Base-by-base conservation (phyloP, 2,329 filamentous ascomycete species). In the Dothideomycetidae sp. region DNA sequence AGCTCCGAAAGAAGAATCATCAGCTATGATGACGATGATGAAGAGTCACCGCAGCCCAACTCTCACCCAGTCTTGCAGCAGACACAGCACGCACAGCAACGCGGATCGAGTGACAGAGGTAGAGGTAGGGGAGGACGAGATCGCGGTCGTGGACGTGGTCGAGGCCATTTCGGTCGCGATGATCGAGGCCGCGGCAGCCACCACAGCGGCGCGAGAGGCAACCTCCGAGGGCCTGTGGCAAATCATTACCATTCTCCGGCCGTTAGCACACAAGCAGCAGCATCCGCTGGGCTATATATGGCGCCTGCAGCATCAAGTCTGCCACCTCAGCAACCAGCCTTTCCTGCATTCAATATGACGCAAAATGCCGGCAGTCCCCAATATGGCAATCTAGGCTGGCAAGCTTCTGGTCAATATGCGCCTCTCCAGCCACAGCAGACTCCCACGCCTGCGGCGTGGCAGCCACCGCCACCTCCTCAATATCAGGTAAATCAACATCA, bases 11-110 rank as follows among this genome's bases (percentile, higher is more conserved):
- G 46, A 14, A 44, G 46, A 39, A 23, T 34, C 10, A 35, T 48
- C 19, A 37, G 42, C 31, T 48, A 48, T 34, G 46, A 48, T 14
- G 44, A 48, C 26, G 18, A 32, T 2, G 32, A 42, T 31, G 44
- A 41, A 4, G 19, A 41, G 12, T 37, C 41, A 11, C 46, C 44
- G 5, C 37, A 29, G 18, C 39, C 23, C 5, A 32, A 5, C 33
- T 37, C 13, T 41, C 36, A 21, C 19, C 34, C 5, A 29, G 39
- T 18, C 18, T 29, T 29, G 14, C 31, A 17, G 23, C 21, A 26
- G 21, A 7, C 21, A n/a, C 21, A n/a, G 7, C 21, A 26, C 21
- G 21, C 7, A 7, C 21, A 36, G 11, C 14, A 4, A 5, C 21
- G 21, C 7, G n/a, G n/a, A 7, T 26, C n/a, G 7, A 7, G 7